Evolutionary conservation across 805 yeast species (phyloP).

Genomic region (Alloascoidea africana): DNA sequence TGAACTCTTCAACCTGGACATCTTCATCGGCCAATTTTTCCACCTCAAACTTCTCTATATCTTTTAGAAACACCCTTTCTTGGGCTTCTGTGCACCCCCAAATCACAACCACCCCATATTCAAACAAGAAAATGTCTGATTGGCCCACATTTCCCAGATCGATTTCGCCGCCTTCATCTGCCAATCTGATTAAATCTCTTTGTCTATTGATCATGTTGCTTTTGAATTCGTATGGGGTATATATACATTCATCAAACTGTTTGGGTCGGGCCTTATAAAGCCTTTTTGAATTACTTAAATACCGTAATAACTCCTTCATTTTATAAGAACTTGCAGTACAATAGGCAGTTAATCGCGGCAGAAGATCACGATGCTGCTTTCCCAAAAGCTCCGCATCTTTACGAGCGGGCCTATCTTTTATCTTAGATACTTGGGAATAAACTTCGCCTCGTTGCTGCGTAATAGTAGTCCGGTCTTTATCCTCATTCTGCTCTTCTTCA

Average conservation of each 20-base stretch:
- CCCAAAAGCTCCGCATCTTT: slow-evolving; percentile 90
- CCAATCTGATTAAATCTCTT: slow-evolving; percentile 42
- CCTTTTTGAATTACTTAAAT: slow-evolving; percentile 62
- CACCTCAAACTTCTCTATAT: slow-evolving; percentile 75
- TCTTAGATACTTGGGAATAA: slow-evolving; percentile 71
- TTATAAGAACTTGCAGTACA: slow-evolving; percentile 89
- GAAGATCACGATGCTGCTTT: slow-evolving; percentile 63
- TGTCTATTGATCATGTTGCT: background rate
- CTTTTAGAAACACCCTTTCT: slow-evolving; percentile 67
- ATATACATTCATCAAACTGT: slow-evolving; percentile 85
- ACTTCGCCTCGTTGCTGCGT: slow-evolving; percentile 35
- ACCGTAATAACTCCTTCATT: slow-evolving; percentile 74
- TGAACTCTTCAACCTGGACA: slow-evolving; percentile 87
- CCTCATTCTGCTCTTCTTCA: slow-evolving; percentile 10
- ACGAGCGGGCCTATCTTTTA: slow-evolving; percentile 78
- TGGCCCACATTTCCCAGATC: slow-evolving; percentile 58
- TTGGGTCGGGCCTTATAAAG: slow-evolving; percentile 60
- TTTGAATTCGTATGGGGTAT: slow-evolving; percentile 55
- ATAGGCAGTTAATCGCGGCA: slow-evolving; percentile 92
- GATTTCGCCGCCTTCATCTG: slow-evolving; percentile 92
- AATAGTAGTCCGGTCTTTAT: slow-evolving; percentile 9
- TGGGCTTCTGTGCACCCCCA: slow-evolving; percentile 91
- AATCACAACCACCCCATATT: slow-evolving; percentile 91
- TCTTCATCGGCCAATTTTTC: slow-evolving; percentile 87
- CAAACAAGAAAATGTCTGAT: slow-evolving; percentile 78